phyloP scores from a whole-genome alignment of 257 asterid species.

The Fraxinus cuspidata region DNA sequence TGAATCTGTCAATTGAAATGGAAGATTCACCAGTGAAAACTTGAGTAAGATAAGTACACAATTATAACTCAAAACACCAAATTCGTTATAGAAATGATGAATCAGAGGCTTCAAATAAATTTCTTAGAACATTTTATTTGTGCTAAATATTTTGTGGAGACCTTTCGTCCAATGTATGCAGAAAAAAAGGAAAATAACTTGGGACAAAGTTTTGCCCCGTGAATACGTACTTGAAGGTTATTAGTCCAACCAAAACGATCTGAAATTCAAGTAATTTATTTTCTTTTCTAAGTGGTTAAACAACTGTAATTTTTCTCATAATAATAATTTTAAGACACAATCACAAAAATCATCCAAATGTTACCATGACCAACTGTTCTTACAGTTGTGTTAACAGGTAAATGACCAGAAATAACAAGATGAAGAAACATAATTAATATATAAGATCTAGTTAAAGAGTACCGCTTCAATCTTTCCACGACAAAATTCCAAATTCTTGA shows the following conservation, averaged over 20 bases:
- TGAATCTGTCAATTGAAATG: neutral
- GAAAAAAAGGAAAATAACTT: neutral
- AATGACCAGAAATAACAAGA: neutral
- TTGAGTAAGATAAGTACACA: too few species aligned
- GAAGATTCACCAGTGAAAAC: too few species aligned
- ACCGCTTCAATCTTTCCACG: constrained; percentile 49
- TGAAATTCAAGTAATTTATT: neutral
- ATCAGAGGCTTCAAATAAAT: neutral
- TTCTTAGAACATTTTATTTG: neutral
- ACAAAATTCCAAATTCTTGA: constrained; percentile 36
- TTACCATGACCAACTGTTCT: neutral
- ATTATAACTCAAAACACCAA: neutral
- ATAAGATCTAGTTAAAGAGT: constrained; percentile 12
- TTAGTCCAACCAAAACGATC: neutral
- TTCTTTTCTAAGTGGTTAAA: neutral
- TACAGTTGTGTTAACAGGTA: neutral
- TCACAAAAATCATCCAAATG: neutral
- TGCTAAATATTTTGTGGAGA: neutral
- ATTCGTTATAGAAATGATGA: neutral
- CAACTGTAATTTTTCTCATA: too few species aligned
- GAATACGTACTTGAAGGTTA: neutral
- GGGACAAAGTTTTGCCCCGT: too few species aligned
- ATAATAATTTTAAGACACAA: too few species aligned
- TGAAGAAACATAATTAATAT: neutral
- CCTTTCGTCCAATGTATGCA: neutral